Evolutionary conservation across 495 filamentous ascomycete species (phyloP).

Genomic region (Pyrenula aspistea): DNA sequence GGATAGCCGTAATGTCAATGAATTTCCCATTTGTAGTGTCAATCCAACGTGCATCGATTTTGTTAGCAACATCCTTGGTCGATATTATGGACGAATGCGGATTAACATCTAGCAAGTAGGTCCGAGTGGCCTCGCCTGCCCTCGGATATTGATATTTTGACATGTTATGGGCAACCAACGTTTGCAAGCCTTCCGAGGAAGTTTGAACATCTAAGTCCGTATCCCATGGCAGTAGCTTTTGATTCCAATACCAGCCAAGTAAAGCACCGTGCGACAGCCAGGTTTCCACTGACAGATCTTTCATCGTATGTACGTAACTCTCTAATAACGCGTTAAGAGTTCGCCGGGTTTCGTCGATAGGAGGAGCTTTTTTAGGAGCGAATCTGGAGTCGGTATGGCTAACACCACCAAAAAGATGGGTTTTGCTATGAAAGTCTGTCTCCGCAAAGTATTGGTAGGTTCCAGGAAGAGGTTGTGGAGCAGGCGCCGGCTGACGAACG

Average conservation of each 20-base stretch:
- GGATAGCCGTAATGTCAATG: constrained; percentile 76
- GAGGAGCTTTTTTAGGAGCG: neutral
- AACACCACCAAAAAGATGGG: neutral
- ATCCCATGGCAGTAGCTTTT: constrained; percentile 71
- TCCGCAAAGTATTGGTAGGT: neutral
- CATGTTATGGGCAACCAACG: constrained; percentile 52
- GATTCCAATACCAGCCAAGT: constrained; percentile 89
- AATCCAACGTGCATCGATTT: constrained; percentile 82
- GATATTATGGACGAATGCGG: constrained; percentile 48
- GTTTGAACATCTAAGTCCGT: constrained; percentile 79
- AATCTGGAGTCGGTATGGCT: neutral
- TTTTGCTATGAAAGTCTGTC: neutral
- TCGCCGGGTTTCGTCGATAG: neutral
- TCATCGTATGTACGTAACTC: constrained; percentile 53
- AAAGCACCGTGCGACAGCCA: constrained; percentile 86
- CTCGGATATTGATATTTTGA: constrained; percentile 46
- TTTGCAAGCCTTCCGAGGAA: constrained; percentile 46
- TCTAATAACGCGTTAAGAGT: neutral
- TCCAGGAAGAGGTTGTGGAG: neutral
- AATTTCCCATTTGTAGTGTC: constrained; percentile 66
- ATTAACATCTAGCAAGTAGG: constrained; percentile 74
- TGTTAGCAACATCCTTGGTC: constrained; percentile 56
- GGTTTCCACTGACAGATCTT: constrained; percentile 54
- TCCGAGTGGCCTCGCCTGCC: constrained; percentile 24
- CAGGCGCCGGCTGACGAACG: neutral